Base-by-base conservation (phyloP, 2,329 filamentous ascomycete genomes). In the Phyllosticta capitalensis region DNA sequence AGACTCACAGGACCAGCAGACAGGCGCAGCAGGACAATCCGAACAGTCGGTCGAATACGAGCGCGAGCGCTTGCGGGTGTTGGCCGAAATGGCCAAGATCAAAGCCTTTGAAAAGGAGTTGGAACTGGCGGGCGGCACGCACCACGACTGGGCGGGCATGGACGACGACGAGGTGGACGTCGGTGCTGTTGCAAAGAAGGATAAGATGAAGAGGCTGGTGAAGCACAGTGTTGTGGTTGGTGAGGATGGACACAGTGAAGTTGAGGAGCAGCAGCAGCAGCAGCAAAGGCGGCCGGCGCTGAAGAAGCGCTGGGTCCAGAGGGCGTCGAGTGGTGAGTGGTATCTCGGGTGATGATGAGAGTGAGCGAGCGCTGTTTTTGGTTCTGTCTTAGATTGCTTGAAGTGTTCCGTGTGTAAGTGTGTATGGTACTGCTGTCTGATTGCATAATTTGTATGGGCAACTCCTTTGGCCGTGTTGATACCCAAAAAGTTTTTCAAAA, bases 281-380 rank as follows among this genome's bases (percentile, higher is more conserved):
- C 19, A 51, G 19, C 3, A 38, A n/a, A 14, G 20, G 9, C 24
- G 20, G 6, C 24, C 24, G 38, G 38, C 14, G 22, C 17, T 14
- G 24, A 30, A 51, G 30, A 30, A 58, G 51, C 33, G 56, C 2
- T 53, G 56, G 56, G 20, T 58, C 9, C 50, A 58, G 50, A 45
- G 56, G 14, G 51, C 50, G 21, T 53, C 50, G 20, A 54, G 56
- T 28, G 50, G 50, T 9, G 50, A 57, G 48, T 57, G 55, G 55
- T 53, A 45, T 45, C 14, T 45, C 6, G 38, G 38, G 14, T 45
- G 17, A 45, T 38, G 6, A 10, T 2, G 9, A 12, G 14, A 45
- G 33, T n/a, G 38, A n/a, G 38, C n/a, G 17, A 45, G 12, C 38
- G 3, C 5, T 45, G 14, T n/a, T 7, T 26, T 26, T 7, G 24